Evolutionary conservation across 345 rosid species (phyloP).

Genomic region (Rhodomyrtus tomentosa): DNA sequence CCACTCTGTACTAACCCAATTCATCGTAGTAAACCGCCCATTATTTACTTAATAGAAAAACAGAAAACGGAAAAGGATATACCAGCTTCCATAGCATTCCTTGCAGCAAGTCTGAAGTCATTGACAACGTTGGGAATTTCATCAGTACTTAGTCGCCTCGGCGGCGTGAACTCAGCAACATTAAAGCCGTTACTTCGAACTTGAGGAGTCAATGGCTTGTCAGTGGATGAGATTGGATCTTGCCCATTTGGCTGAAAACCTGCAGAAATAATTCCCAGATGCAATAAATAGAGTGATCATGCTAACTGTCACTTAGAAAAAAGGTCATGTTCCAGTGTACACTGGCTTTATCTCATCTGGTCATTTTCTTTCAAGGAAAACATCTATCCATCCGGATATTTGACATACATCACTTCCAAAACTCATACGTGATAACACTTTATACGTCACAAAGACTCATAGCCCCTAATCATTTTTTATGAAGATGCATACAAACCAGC

Average conservation of each 20-base stretch:
- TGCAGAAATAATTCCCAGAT: slow-evolving; percentile 2
- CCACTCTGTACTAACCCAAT: not conserved
- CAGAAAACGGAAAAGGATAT: not conserved
- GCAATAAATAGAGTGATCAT: not conserved
- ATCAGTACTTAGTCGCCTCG: slow-evolving; percentile 42
- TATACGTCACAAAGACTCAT: not conserved
- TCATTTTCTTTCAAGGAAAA: not conserved
- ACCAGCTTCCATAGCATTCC: slow-evolving; percentile 80
- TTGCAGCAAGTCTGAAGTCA: slow-evolving; percentile 61
- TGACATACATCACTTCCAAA: not conserved
- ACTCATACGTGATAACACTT: not conserved
- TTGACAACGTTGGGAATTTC: slow-evolving; percentile 64
- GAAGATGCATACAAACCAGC: not conserved
- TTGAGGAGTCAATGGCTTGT: slow-evolving; percentile 40
- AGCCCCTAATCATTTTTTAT: not conserved
- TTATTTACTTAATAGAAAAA: not conserved
- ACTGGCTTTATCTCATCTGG: not conserved
- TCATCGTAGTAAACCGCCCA: not conserved
- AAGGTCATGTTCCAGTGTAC: not conserved
- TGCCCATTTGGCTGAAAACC: slow-evolving; percentile 56
- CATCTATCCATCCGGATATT: not conserved
- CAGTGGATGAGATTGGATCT: slow-evolving; percentile 50
- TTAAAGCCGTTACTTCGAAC: slow-evolving; percentile 28
- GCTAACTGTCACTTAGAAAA: not conserved
- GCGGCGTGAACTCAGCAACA: slow-evolving; percentile 31